Percentiles rank a stretch among this genome's conserved stretches.
These are phyloP conservation scores for Quercus cerris DNA, from an alignment of 306 rosid species.

Conservation along the genomic window DNA sequence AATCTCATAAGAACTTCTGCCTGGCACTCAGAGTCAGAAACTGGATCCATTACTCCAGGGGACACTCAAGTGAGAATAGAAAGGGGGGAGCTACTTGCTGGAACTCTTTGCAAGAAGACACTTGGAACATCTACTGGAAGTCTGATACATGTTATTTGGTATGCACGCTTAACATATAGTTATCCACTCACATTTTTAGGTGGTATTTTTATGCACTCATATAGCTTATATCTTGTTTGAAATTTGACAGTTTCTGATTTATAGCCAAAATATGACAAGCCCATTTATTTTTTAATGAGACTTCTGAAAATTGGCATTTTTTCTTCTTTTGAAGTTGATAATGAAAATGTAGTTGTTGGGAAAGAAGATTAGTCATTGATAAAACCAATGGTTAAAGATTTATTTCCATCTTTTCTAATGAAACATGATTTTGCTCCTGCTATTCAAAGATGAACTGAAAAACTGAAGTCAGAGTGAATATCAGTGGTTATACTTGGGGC, in stretches of 20 bases:
- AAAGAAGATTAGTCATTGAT: neutral
- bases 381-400: neutral
- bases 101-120: constrained; percentile 94
- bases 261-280: neutral
- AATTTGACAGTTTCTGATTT: neutral
- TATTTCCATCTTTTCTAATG: neutral
- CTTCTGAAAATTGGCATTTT: neutral
- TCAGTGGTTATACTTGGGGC: neutral
- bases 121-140: constrained; percentile 94
- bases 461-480: neutral
- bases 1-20: constrained; percentile 85
- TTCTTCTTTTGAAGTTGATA: neutral
- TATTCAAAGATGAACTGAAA: neutral
- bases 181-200: neutral
- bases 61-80: constrained; percentile 94
- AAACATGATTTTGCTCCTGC: neutral
- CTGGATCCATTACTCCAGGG: constrained; percentile 82
- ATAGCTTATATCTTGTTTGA: neutral
- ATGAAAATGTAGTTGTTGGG: neutral
- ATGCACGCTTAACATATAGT: constrained; percentile 18
- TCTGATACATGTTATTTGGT: constrained; percentile 98
- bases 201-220: neutral
- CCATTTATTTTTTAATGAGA: neutral
- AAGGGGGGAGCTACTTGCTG: constrained; percentile 87
- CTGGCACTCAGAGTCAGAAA: constrained; percentile 85